Percentiles rank a stretch among this genome's conserved stretches.
phyloP scores from a whole-genome alignment of 129 eudicot species.

The Helianthus tuberosus region DNA sequence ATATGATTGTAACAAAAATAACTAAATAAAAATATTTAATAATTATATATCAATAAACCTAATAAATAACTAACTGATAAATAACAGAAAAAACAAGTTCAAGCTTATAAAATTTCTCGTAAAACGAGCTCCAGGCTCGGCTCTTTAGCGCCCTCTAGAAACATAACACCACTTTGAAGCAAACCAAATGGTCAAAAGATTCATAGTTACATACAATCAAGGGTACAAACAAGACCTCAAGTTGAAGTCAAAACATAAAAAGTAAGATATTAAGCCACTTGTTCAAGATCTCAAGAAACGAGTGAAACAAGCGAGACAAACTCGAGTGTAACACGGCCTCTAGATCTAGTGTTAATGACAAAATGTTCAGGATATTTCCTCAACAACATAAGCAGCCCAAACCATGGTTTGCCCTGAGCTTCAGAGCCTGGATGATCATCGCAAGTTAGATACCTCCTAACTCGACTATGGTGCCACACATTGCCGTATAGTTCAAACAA shows the following conservation, averaged over 20 bases:
- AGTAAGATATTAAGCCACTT: background rate
- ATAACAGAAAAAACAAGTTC: no score
- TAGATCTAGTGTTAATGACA: slow-evolving; percentile 89
- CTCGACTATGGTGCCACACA: slow-evolving; percentile 91
- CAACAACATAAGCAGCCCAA: slow-evolving; percentile 85
- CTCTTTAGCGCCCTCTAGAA: no score
- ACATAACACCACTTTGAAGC: background rate
- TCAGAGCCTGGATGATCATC: slow-evolving; percentile 75
- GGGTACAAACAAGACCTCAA: slow-evolving; percentile 9
- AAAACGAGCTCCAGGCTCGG: no score
- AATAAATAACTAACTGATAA: no score
- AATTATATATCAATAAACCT: no score
- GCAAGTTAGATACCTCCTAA: slow-evolving; percentile 79
- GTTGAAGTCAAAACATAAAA: background rate
- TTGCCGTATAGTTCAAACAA: slow-evolving; percentile 67
- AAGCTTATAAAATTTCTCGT: no score
- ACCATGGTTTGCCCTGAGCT: slow-evolving; percentile 90
- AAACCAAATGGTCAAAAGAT: slow-evolving; percentile 11
- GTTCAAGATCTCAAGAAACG: slow-evolving; percentile 42
- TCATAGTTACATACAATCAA: slow-evolving; percentile 16
- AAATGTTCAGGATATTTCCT: slow-evolving; percentile 96
- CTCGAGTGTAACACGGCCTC: slow-evolving; percentile 82
- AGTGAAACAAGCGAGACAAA: slow-evolving; percentile 93
- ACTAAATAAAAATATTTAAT: no score
- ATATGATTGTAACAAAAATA: no score